phyloP scores from a whole-genome alignment of 176 grass and related monocot species.

The Elaeis guineensis region DNA sequence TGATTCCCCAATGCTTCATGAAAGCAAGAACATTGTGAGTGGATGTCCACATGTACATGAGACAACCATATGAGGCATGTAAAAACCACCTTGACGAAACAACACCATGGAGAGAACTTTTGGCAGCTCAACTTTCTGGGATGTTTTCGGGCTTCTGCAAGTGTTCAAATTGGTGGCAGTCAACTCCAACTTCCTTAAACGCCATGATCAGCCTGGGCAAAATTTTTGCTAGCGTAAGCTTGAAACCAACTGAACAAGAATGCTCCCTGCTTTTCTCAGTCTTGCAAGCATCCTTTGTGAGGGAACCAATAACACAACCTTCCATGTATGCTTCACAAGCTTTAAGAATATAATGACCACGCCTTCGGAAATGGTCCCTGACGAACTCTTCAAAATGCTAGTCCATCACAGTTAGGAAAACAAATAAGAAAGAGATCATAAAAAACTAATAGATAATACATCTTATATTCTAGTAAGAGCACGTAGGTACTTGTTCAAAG shows the following conservation, averaged over 20 bases:
- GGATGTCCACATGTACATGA: no score
- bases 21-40: no score
- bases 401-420: constrained; percentile 10
- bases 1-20: no score
- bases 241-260: constrained; percentile 82
- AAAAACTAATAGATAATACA: not conserved
- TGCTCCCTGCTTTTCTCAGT: constrained; percentile 58
- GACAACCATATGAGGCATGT: no score
- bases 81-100: no score
- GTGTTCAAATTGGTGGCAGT: constrained; percentile 63
- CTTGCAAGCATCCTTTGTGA: constrained; percentile 51
- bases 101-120: no score
- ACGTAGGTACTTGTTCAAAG: no score
- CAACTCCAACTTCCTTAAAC: constrained; percentile 45
- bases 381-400: constrained; percentile 94
- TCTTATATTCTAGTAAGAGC: no score
- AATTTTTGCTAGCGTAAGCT: constrained; percentile 76
- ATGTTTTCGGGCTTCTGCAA: constrained; percentile 42
- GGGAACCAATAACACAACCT: constrained; percentile 63
- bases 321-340: constrained; percentile 81
- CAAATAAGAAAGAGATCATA: constrained; percentile 11
- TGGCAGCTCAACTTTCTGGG: constrained; percentile 30
- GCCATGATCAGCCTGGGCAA: constrained; percentile 59
- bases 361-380: constrained; percentile 55
- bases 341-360: constrained; percentile 81